Conservation (phyloP, 2,329 filamentous ascomycete species). For the Penicillium italicum region DNA sequence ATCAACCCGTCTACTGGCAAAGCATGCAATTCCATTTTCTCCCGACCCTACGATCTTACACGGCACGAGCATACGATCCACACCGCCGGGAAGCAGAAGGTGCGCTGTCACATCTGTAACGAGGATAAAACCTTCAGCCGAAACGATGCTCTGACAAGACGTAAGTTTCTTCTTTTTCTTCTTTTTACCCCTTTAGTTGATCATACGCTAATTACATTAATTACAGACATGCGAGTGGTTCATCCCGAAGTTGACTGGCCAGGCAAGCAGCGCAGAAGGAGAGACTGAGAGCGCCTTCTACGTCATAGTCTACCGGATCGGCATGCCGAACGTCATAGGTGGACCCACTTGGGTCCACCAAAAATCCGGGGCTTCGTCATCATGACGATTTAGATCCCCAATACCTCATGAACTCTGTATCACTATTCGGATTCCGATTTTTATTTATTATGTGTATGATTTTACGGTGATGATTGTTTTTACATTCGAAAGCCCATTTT, state of each 20-base stretch:
- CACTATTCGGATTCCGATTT: constrained; percentile 14
- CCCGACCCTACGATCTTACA: constrained; percentile 91
- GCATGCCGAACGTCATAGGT: constrained; percentile 19
- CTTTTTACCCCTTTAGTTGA: neutral
- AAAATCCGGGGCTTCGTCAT: constrained; percentile 12
- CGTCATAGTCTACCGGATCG: constrained; percentile 17
- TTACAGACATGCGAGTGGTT: constrained; percentile 74
- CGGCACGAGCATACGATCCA: constrained; percentile 97
- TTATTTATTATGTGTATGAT: constrained; percentile 16
- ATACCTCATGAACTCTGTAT: constrained; percentile 18
- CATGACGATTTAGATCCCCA: constrained; percentile 15
- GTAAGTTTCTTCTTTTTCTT: constrained; percentile 1
- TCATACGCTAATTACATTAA: constrained; percentile 9
- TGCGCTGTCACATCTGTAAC: constrained; percentile 85
- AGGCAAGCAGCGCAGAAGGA: constrained; percentile 55
- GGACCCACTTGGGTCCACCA: constrained; percentile 1
- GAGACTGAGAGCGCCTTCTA: constrained; percentile 28
- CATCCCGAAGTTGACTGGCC: constrained; percentile 83
- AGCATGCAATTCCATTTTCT: constrained; percentile 91
- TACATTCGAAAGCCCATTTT: constrained; percentile 13
- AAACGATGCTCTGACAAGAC: constrained; percentile 77
- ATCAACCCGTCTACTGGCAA: constrained; percentile 95
- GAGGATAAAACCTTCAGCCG: constrained; percentile 97
- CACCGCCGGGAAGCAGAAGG: constrained; percentile 90
- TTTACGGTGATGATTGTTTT: constrained; percentile 19